Base-by-base conservation (phyloP, 192 early-diverging fungal genomes). In the Phycomyces blakesleeanus region DNA sequence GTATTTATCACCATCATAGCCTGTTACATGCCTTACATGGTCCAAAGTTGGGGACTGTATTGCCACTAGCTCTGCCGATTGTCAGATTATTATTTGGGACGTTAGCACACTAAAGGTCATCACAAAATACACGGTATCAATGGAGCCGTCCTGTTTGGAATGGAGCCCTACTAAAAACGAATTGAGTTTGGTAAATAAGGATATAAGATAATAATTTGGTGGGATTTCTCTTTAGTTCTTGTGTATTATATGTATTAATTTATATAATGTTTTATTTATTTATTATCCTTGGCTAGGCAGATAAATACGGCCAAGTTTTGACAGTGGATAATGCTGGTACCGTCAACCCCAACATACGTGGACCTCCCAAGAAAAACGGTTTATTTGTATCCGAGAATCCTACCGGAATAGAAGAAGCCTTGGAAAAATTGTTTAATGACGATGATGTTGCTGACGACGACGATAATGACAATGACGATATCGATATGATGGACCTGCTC, bases 91-190 rank as follows among this genome's bases (percentile, higher is more conserved):
- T 47, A 71, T 93, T 22, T 93, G 91, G 91, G 80, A 88, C 41
- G 76, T 81, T 11, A 73, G 64, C 18, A 78, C 81, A 44, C 81
- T 81, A 57, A 67, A 76, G 8, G 51, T 67, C 8, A 69, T 85
- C 11, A 37, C 71, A 38, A 59, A 83, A 3, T 67, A 81, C 42
- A 69, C 66, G 18, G 66, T 63, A 21, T 51, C 62, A 3, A 63
- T 61, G n/a, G 26, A 68, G 6, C 74, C 87, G 27, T 83, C 84
- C 38, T 83, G 77, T 27, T 64, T 89, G 1, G 75, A 79, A 18
- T 92, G 90, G 90, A 75, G 83, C 58, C 87, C 90, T n/a, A 66
- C 63, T 18, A 76, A 70, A 0, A 90, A 90, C 64, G 80, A 83
- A 51, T 56, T 90, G 40, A 78, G 77, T 8, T 83, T 88, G 59